A percentile compares a stretch with the other conserved stretches of the same genome.
Evolutionary conservation across 2,329 filamentous ascomycete genomes (phyloP).

Genomic region (Calonectria pteridis): DNA sequence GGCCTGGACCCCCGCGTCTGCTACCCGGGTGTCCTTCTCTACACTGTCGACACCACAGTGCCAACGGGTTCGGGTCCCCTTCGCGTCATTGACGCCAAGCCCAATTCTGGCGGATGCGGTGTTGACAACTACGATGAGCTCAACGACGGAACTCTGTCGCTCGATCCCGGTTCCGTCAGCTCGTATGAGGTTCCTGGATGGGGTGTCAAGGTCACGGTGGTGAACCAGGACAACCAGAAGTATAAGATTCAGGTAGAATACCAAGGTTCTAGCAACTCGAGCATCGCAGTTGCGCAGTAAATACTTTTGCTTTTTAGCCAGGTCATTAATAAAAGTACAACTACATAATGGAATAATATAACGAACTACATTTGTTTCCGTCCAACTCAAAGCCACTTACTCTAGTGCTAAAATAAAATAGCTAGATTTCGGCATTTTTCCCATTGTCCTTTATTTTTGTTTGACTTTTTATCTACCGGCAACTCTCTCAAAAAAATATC

Average conservation of each 20-base stretch:
- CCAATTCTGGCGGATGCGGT: conserved; percentile 45
- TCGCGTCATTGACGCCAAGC: conserved; percentile 49
- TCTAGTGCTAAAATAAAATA: too few relatives aligned
- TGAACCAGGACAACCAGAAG: conserved; percentile 10
- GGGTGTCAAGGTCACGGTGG: conserved; percentile 31
- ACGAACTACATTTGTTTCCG: background rate
- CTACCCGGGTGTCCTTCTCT: conserved; percentile 50
- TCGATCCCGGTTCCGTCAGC: conserved; percentile 2
- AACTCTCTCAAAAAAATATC: too few relatives aligned
- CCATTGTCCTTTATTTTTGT: too few relatives aligned
- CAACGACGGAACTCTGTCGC: conserved; percentile 49
- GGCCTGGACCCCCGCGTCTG: conserved; percentile 46
- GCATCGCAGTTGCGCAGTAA: background rate
- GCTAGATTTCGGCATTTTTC: too few relatives aligned
- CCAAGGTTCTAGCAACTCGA: background rate
- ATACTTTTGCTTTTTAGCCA: background rate
- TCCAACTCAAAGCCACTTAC: background rate
- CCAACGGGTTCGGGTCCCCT: conserved; percentile 48
- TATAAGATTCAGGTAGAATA: conserved; percentile 21
- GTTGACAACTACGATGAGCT: conserved; percentile 38
- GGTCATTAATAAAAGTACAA: background rate
- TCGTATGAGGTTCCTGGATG: conserved; percentile 26
- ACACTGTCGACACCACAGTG: conserved; percentile 47
- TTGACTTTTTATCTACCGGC: too few relatives aligned
- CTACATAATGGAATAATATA: background rate